Base-by-base conservation (phyloP, 805 yeast genomes). In the Suhomyces canberraensis region DNA sequence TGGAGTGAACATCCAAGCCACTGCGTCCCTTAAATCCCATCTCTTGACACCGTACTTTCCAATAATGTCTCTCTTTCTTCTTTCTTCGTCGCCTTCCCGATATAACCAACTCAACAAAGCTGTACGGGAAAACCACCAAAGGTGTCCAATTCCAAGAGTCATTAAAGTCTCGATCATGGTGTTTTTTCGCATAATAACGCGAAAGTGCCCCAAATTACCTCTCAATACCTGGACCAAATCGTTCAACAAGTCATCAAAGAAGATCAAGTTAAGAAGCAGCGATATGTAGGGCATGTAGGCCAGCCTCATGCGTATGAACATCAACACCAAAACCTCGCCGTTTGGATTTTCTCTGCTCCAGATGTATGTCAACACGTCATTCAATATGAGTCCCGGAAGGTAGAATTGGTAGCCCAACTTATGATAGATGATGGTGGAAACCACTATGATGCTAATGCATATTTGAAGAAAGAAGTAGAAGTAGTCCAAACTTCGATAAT, bases 331-430 rank as follows among this genome's bases (percentile, higher is more conserved):
- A n/a, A n/a, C n/a, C n/a, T n/a, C n/a, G n/a, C n/a, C n/a, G n/a
- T n/a, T n/a, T 3, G 76, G 75, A 39, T 67, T 62, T 14, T 69
- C 63, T 19, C 76, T 59, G 3, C 78, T 63, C 69, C 76, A 67
- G 19, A 76, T 54, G 44, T 71, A 76, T 7, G 67, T 48, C 29
- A 76, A 41, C 5, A 58, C 48, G 19, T 58, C 61, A 26, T 53
- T 54, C 18, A 78, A 54, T 14, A 62, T 51, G 2, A 61, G 52
- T 3, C 78, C 76, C 31, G 68, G 45, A 18, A 53, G 50, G 13
- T 67, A 33, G 17, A 52, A 39, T 8, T 40, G 36, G 15, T 41
- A 33, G n/a, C 46, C 39, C 3, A 51, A 32, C 22, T 41, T 42
- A 31, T 50, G 43, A 28, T 36, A 42, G 4, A 47, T 51, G 14